Conservation (phyloP, 73 alveolate species). For the Paramecium caudatum region DNA sequence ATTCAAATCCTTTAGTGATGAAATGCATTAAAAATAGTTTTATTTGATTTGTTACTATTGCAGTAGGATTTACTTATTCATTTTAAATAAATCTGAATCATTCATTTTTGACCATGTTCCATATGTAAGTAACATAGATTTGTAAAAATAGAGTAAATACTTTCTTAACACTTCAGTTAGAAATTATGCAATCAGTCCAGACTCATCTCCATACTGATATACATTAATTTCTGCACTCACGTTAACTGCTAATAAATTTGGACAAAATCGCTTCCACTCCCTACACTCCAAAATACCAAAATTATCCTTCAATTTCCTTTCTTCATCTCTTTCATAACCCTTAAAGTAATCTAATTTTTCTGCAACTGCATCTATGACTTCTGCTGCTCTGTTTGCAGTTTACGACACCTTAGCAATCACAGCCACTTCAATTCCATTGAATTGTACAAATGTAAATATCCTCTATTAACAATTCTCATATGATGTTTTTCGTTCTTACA, state of each 20-base stretch:
- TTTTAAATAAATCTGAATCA: constrained; percentile 30
- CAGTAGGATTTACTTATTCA: constrained; percentile 41
- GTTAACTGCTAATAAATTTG: constrained; percentile 52
- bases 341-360: constrained; percentile 73
- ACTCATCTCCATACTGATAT: not conserved
- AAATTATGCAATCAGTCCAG: not conserved
- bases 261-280: constrained; percentile 66
- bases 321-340: constrained; percentile 72
- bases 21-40: constrained; percentile 31
- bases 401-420: not conserved
- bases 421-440: constrained; percentile 16
- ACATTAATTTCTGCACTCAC: constrained; percentile 21
- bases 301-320: constrained; percentile 6
- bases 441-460: not conserved
- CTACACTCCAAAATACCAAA: constrained; percentile 61
- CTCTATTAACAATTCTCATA: constrained; percentile 14
- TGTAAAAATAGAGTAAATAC: not conserved
- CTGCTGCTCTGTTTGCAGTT: not conserved
- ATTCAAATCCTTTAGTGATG: constrained; percentile 55
- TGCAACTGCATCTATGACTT: constrained; percentile 55
- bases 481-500: not conserved
- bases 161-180: not conserved
- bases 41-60: not conserved
- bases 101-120: constrained; percentile 42
- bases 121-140: constrained; percentile 59